Evolutionary conservation across 345 rosid species (phyloP).

Genomic region (Eucalyptus virginea): DNA sequence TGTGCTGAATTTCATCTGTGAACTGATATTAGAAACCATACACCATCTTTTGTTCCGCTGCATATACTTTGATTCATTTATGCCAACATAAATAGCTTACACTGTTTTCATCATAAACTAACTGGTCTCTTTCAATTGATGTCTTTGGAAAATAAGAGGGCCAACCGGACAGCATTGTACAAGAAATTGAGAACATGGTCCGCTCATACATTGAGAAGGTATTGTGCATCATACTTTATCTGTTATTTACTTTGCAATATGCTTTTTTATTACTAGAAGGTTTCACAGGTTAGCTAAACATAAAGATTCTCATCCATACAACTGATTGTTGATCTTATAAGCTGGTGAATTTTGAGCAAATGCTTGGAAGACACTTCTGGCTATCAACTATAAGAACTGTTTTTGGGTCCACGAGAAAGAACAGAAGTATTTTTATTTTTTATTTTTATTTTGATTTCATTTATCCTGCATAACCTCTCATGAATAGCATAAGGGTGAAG

Average conservation of each 20-base stretch:
- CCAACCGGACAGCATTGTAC: slow-evolving; percentile 90
- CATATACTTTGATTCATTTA: background rate
- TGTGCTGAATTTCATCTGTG: background rate
- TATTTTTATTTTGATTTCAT: background rate
- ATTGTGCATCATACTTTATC: background rate
- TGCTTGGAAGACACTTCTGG: background rate
- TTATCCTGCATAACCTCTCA: background rate
- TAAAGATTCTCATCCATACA: background rate
- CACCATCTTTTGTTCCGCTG: background rate
- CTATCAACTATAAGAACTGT: background rate
- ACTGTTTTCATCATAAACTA: background rate
- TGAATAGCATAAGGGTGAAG: background rate
- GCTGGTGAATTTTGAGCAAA: background rate
- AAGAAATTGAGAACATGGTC: slow-evolving; percentile 97
- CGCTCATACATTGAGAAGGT: slow-evolving; percentile 98
- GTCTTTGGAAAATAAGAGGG: slow-evolving; percentile 58
- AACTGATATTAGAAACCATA: background rate
- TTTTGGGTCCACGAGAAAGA: background rate
- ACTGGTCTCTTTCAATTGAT: background rate
- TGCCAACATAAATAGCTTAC: background rate
- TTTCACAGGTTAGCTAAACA: background rate
- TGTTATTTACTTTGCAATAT: background rate
- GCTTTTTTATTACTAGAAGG: background rate
- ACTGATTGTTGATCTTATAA: background rate
- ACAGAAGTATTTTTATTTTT: background rate